These are phyloP conservation scores for Lagenaria siceraria DNA, from an alignment of 306 rosid species.

Conservation along the genomic window DNA sequence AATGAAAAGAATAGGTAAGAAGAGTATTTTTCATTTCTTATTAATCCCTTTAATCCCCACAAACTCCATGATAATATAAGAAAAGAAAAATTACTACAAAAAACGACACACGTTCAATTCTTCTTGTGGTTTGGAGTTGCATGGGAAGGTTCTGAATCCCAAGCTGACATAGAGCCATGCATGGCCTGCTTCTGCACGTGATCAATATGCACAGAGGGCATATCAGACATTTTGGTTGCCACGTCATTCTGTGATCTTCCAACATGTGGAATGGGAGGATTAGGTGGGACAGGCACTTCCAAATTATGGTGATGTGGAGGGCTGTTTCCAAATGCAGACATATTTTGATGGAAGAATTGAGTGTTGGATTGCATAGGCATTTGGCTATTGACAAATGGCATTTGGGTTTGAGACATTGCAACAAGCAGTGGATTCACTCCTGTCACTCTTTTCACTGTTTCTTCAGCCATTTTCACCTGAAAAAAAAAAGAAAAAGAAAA, in stretches of 20 bases:
- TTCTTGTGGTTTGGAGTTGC: not conserved
- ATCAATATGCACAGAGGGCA: conserved; percentile 15
- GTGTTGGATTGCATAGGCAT: conserved; percentile 24
- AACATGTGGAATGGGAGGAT: conserved; percentile 8
- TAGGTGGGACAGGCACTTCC: conserved; percentile 8
- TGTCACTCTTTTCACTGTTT: conserved; percentile 38
- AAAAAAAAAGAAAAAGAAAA: not conserved
- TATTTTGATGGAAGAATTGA: conserved; percentile 30
- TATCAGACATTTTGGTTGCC: conserved; percentile 20
- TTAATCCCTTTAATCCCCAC: not conserved
- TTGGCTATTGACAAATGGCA: conserved; percentile 10
- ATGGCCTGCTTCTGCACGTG: conserved; percentile 18
- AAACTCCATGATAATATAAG: not conserved
- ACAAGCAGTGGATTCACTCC: conserved; percentile 35
- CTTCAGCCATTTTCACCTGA: conserved; percentile 57
- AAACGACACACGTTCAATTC: not conserved
- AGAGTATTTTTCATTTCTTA: conserved; percentile 1
- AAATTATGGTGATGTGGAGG: conserved; percentile 22
- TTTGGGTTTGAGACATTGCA: conserved; percentile 27
- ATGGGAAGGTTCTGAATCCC: not conserved
- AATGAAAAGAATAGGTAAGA: not conserved
- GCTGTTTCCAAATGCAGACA: conserved; percentile 10
- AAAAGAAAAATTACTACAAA: not conserved
- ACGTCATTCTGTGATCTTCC: conserved; percentile 19
- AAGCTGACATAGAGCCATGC: conserved; percentile 2